Conservation (phyloP, 2,329 filamentous ascomycete species). For the Epichloe amarillans region DNA sequence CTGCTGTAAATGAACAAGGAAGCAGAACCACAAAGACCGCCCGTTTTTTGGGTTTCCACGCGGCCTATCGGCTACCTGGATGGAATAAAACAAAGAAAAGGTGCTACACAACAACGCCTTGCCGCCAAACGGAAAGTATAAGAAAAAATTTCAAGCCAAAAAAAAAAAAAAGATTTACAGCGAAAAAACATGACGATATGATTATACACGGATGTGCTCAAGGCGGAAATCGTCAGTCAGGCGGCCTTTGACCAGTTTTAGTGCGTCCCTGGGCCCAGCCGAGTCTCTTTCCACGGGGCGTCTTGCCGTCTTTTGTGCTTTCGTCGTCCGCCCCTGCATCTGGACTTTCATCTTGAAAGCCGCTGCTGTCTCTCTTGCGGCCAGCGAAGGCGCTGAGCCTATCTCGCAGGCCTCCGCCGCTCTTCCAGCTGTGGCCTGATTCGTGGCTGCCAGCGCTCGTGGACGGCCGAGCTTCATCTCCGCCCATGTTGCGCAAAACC, state of each 20-base stretch:
- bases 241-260: slow-evolving; percentile 9
- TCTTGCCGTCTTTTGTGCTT: slow-evolving; percentile 4
- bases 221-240: too few species aligned
- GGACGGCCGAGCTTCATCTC: slow-evolving; percentile 14
- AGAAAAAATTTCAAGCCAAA: too few species aligned
- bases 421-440: slow-evolving; percentile 15
- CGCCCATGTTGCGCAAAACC: slow-evolving; percentile 7
- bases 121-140: too few species aligned
- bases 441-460: slow-evolving; percentile 20
- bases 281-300: slow-evolving; percentile 4
- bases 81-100: too few species aligned
- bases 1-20: background rate
- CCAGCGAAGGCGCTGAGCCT: slow-evolving; percentile 23
- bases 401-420: slow-evolving; percentile 20
- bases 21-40: background rate
- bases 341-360: slow-evolving; percentile 8
- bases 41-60: background rate
- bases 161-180: too few species aligned
- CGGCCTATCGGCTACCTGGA: too few species aligned
- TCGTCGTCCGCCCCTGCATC: slow-evolving; percentile 13
- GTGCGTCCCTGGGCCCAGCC: slow-evolving; percentile 9
- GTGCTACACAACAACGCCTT: too few species aligned
- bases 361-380: slow-evolving; percentile 13
- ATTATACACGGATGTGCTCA: too few species aligned
- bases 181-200: too few species aligned